Evolutionary conservation across 208 protist species (phyloP), one percentile per base, ranked within the genome.

Genomic region (Trypanosoma conorhini): DNA sequence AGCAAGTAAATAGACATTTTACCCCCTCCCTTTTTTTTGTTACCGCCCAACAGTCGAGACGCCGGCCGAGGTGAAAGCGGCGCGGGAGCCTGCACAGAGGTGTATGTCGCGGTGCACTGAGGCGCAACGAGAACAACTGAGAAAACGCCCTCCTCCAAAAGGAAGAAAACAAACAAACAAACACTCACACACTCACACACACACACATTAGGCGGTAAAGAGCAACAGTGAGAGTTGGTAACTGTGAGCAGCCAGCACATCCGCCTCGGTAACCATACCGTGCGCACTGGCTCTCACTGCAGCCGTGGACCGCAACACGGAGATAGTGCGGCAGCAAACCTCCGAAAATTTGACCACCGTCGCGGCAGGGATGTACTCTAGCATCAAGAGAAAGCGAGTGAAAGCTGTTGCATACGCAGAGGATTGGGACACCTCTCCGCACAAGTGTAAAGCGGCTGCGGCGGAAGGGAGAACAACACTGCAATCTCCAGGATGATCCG

Each of bases 301-400:
- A 30, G n/a, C 30, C 22, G 46, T 40, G 3, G 61, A 40, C 15
- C 15, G 31, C 9, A n/a, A 70, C 26, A 63, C 31, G 54, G 46
- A 46, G 35, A 67, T 30, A 38, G 22, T 19, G 21, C 28, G 38
- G 57, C 42, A 57, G 44, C 57, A 68, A 19, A 68, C 46, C 56
- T 70, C 30, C 19, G 38, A 26, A n/a, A 19, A 57, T 5, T 65
- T 22, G 26, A 54, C 67, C 9, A 70, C 54, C 48, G 19, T 59
- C 51, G 56, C 50, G 61, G 66, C 30, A 61, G 77, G 74, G 15
- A 86, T 62, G 62, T 70, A 56, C 21, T 82, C 70, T 68, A 79
- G 68, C 74, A 82, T 78, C 52, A 81, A 68, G 21, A 86, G 62
- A 56, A 82, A 86, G 12, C 77, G 73, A 12, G 71, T 77, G 48